Conservation (phyloP, 495 filamentous ascomycete species). For the Penicillium psychrofluorescens region DNA sequence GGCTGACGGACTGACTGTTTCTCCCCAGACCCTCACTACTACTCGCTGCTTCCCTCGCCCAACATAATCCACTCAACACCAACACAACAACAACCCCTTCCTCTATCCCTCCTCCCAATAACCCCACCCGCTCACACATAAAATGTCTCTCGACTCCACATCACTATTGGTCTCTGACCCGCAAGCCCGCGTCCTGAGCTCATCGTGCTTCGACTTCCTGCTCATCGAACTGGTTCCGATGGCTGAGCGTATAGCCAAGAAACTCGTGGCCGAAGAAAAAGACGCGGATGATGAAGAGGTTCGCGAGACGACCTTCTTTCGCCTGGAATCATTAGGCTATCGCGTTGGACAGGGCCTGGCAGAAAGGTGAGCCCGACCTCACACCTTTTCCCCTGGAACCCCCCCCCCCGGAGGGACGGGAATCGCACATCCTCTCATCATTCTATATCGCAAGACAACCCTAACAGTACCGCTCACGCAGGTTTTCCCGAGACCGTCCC, state of each 20-base stretch:
- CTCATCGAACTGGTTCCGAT: constrained; percentile 95
- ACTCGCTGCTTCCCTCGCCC: constrained; percentile 1
- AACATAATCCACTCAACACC: background rate
- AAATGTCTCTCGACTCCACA: constrained; percentile 70
- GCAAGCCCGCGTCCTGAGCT: constrained; percentile 65
- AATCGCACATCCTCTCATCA: no score
- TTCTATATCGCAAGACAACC: no score
- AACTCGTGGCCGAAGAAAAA: constrained; percentile 27
- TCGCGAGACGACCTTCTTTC: constrained; percentile 72
- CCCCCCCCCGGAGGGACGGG: no score
- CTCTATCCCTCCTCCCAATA: background rate
- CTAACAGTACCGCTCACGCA: constrained; percentile 20
- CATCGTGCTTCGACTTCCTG: constrained; percentile 83
- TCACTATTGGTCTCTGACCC: constrained; percentile 70
- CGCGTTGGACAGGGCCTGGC: constrained; percentile 87
- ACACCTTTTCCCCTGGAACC: background rate
- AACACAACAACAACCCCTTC: background rate
- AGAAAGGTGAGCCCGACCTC: constrained; percentile 62
- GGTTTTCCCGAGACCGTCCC: constrained; percentile 81
- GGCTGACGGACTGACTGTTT: no score
- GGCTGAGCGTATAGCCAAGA: constrained; percentile 65
- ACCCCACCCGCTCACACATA: constrained; percentile 1
- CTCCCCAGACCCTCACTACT: background rate
- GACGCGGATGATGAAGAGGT: constrained; percentile 67
- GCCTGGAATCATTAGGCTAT: constrained; percentile 83